A percentile compares a stretch with the other conserved stretches of the same genome.
phyloP scores from a whole-genome alignment of 345 rosid genomes.

The Salix brachista region DNA sequence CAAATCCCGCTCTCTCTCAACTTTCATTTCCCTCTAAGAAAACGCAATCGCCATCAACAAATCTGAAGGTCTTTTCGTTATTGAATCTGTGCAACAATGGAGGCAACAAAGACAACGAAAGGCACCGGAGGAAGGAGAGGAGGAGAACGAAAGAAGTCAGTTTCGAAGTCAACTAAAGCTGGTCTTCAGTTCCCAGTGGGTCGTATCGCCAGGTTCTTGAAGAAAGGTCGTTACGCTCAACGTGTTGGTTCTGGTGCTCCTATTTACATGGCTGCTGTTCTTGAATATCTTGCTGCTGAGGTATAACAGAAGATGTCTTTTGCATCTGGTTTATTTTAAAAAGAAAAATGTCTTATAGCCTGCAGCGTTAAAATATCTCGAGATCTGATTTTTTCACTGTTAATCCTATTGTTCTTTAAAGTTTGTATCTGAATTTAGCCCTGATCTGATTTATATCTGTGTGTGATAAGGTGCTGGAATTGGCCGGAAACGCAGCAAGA shows the following conservation, averaged over 20 bases:
- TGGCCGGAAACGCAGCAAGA: constrained; percentile 26
- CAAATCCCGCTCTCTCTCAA: neutral
- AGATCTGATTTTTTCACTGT: neutral
- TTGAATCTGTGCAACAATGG: neutral
- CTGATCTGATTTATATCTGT: neutral
- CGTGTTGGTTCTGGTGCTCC: constrained; percentile 17
- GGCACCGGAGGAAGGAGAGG: constrained; percentile 25
- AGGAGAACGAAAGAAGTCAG: constrained; percentile 16
- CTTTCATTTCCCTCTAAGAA: neutral
- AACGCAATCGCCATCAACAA: neutral
- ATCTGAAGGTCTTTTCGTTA: neutral
- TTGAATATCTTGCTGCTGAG: constrained; percentile 29
- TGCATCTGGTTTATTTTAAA: neutral
- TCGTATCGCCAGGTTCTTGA: constrained; percentile 16
- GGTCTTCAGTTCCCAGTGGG: constrained; percentile 30
- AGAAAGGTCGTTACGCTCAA: constrained; percentile 22
- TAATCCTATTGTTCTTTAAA: too few relatives aligned
- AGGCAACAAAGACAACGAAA: constrained; percentile 5
- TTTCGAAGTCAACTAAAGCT: constrained; percentile 16
- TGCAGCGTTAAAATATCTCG: neutral
- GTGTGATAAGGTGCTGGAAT: constrained; percentile 13
- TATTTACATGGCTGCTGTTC: constrained; percentile 22
- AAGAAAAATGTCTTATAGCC: neutral
- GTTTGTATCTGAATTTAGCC: too few relatives aligned
- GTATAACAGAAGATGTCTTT: neutral